Percentiles rank a stretch among this genome's conserved stretches.
These are phyloP conservation scores for Umbelopsis ramanniana DNA, from an alignment of 192 early-diverging fungal species.

Conservation along the genomic window DNA sequence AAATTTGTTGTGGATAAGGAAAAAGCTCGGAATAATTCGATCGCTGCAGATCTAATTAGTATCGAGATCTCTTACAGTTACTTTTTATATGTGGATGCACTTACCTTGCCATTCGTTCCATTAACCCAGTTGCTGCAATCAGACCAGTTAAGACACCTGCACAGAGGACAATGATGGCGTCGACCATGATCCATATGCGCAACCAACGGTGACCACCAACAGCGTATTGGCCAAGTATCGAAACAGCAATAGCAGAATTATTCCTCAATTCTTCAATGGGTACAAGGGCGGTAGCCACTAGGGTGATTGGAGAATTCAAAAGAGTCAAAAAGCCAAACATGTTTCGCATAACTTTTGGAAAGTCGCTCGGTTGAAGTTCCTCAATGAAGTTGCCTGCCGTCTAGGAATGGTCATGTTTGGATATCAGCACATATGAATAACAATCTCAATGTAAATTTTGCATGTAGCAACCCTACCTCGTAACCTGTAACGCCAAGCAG, in stretches of 20 bases:
- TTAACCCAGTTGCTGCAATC: slow-evolving; percentile 55
- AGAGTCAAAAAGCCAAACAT: slow-evolving; percentile 49
- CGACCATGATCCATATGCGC: slow-evolving; percentile 48
- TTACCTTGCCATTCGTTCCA: slow-evolving; percentile 52
- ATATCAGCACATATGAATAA: neutral
- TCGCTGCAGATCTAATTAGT: slow-evolving; percentile 31
- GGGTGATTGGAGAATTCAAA: slow-evolving; percentile 53
- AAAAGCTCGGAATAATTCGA: slow-evolving; percentile 52
- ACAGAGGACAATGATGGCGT: slow-evolving; percentile 63
- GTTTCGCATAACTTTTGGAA: slow-evolving; percentile 61
- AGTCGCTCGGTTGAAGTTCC: slow-evolving; percentile 58
- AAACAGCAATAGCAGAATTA: slow-evolving; percentile 47
- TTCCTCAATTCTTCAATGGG: slow-evolving; percentile 46
- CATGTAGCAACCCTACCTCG: slow-evolving; percentile 32
- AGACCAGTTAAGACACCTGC: slow-evolving; percentile 62
- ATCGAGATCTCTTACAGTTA: neutral
- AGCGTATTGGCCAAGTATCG: slow-evolving; percentile 49
- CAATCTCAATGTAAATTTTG: neutral
- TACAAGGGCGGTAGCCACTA: slow-evolving; percentile 48
- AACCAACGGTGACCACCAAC: slow-evolving; percentile 39
- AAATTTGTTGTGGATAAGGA: slow-evolving; percentile 48
- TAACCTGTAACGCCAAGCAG: slow-evolving; percentile 58
- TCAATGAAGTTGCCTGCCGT: slow-evolving; percentile 60
- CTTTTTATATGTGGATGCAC: neutral
- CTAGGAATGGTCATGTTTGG: neutral